Evolutionary conservation across 1,284 basidiomycete species (phyloP), one percentile per base, ranked within the genome.

Genomic region (Boletus hoseneyae): DNA sequence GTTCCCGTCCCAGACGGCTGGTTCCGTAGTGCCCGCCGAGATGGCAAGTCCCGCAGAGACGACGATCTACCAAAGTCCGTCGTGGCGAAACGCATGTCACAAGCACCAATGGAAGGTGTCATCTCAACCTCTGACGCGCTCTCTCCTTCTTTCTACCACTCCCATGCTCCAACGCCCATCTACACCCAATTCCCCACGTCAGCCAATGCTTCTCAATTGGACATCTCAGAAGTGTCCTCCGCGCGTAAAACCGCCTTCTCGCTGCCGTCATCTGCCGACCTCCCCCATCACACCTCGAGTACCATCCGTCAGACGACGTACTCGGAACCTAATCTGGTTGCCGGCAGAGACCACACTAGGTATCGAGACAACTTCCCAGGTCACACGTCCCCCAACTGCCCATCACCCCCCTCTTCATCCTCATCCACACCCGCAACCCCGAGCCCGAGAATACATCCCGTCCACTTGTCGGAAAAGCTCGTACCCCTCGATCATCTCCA

Each of bases 1-100:
- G 68, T 81, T 19, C 63, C 67, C 33, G 82, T 89, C 16, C 87
- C 87, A 38, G 83, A 86, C 43, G 85, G 84, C 13, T 81, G 81
- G 76, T 90, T 89, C 70, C 77, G 77, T 61, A 87, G 85, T 65
- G 85, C 87, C 37, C 64, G 64, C 41, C 77, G 87, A 45, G 78
- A 84, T 45, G 78, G 76, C 45, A 87, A 86, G 64, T 68, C 68
- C 63, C 72, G 76, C 54, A 75, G 81, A 50, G 77, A 79, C 29
- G 80, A 83, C 50, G 72, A 74, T 61, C 71, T 70, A 12, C 66
- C 64, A 15, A 66, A 70, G 55, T 66, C 67, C 29, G 65, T 68
- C 45, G 57, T 69, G 18, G 63, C 65, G 49, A 70, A 66, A 47
- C 66, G 64, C 53, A 60, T 70, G 53, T 62, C 64, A 23, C 64